A percentile compares a stretch with the other conserved stretches of the same genome.
Conservation (phyloP, 441 rosid genomes). For the Eutrema salsugineum region DNA sequence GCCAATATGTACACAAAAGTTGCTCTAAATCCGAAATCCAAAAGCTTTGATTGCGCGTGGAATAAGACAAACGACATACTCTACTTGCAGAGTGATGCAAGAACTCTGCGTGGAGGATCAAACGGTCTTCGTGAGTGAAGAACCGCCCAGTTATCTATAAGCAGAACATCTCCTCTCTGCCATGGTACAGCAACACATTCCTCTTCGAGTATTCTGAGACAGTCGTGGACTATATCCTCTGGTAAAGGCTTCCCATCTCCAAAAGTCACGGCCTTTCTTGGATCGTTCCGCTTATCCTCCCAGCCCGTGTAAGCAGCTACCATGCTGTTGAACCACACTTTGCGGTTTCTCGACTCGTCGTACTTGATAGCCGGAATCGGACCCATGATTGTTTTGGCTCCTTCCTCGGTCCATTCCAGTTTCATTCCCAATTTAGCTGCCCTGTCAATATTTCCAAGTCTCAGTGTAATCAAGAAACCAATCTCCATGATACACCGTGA, state of each 20-base stretch:
- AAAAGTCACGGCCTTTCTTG: constrained; percentile 67
- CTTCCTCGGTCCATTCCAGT: constrained; percentile 74
- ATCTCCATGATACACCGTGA: neutral
- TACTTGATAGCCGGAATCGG: constrained; percentile 73
- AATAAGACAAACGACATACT: neutral
- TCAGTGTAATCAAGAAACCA: neutral
- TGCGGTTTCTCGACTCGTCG: constrained; percentile 60
- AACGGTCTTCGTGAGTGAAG: constrained; percentile 79
- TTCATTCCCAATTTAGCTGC: constrained; percentile 79
- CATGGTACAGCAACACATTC: constrained; percentile 77
- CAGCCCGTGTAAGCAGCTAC: constrained; percentile 90
- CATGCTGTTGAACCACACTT: constrained; percentile 93
- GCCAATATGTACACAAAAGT: neutral
- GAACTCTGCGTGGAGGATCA: constrained; percentile 62
- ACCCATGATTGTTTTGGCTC: constrained; percentile 74
- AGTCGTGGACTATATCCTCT: constrained; percentile 48
- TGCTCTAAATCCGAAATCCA: neutral
- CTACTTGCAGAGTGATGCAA: constrained; percentile 67
- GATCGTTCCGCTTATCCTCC: constrained; percentile 76
- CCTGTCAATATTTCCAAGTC: constrained; percentile 36
- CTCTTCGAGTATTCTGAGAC: constrained; percentile 67
- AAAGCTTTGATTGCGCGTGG: neutral
- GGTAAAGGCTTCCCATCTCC: constrained; percentile 76
- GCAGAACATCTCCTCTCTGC: constrained; percentile 77
- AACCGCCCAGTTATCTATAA: constrained; percentile 83